Base-by-base conservation (phyloP, 2,329 filamentous ascomycete species). In the Pochonia chlamydosporia region DNA sequence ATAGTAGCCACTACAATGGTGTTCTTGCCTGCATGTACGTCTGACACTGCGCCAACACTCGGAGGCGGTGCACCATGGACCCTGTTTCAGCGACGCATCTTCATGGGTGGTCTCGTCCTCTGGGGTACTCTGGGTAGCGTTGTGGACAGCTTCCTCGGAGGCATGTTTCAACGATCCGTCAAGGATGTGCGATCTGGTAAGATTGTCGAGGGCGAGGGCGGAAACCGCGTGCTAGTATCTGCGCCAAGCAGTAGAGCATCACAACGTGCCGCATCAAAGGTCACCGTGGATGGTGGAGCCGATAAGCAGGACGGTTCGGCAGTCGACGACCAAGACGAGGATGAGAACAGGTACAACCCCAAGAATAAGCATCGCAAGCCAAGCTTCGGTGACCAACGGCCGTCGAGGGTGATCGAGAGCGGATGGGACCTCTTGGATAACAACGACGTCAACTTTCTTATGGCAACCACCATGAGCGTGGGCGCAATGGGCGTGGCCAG, bases 391-490 rank as follows among this genome's bases (percentile, higher is more conserved):
- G 70, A 75, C 48, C 68, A 74, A 47, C 74, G 73, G 57, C 78
- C 84, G 50, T 84, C 82, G 44, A 72, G 85, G 16, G 70, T 82
- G 5, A 67, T 84, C 6, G 81, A 87, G 66, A 85, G 73, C 55
- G 89, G 62, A 43, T 74, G 69, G 79, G 79, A 96, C 62, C 64
- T 95, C 51, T 72, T 99, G 48, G 90, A 95, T 66, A 99, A 99
- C 66, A 99, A 99, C 65, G 87, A 88, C 46, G 90, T 99, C 57
- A 99, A 99, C 65, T 81, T 96, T 49, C 65, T 92, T 48, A 97
- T 96, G 92, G 91, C 92, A 0, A 75, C 81, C 13, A 74, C 75
- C 4, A 91, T 95, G 79, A 96, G 88, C 62, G 54, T 90, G 16
- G 80, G 84, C 4, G 87, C 84, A 4, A 95, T 97, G 81, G 72